Percentiles rank a stretch among this genome's conserved stretches.
Conservation (phyloP, 2,329 filamentous ascomycete species). For the Colletotrichum sp. region DNA sequence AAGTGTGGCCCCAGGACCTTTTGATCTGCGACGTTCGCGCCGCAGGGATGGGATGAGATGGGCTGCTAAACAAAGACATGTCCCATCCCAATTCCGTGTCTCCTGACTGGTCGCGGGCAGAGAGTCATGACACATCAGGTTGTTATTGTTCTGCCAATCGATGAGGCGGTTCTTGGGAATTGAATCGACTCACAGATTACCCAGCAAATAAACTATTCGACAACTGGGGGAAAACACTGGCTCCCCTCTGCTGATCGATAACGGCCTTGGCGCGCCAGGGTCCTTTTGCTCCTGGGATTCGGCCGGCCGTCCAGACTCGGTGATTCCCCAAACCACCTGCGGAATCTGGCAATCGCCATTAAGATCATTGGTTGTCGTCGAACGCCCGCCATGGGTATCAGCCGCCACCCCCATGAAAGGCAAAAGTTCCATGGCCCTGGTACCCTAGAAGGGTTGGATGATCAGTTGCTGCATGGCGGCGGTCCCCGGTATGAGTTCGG, state of each 20-base stretch:
- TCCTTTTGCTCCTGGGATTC: neutral
- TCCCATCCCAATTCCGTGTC: neutral
- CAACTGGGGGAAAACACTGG: neutral
- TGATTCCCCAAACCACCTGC: neutral
- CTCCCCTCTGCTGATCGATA: neutral
- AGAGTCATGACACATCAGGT: neutral
- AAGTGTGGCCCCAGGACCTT: neutral
- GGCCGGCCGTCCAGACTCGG: neutral
- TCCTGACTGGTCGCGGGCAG: neutral
- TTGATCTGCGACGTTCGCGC: neutral
- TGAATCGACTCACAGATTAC: neutral
- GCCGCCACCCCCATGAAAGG: constrained; percentile 6
- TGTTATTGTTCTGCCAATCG: neutral
- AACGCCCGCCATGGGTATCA: neutral
- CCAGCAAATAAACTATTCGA: constrained; percentile 15
- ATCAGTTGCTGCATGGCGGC: neutral
- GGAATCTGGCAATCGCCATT: neutral
- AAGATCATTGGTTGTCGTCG: neutral
- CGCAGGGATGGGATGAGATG: neutral
- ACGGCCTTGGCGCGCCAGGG: constrained; percentile 1
- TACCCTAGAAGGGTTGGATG: neutral
- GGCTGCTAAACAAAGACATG: neutral
- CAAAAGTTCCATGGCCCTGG: constrained; percentile 7
- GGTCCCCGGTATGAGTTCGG: neutral
- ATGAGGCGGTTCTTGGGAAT: neutral